Evolutionary conservation across 306 rosid genomes (phyloP).

Genomic region (Albizia julibrissin): DNA sequence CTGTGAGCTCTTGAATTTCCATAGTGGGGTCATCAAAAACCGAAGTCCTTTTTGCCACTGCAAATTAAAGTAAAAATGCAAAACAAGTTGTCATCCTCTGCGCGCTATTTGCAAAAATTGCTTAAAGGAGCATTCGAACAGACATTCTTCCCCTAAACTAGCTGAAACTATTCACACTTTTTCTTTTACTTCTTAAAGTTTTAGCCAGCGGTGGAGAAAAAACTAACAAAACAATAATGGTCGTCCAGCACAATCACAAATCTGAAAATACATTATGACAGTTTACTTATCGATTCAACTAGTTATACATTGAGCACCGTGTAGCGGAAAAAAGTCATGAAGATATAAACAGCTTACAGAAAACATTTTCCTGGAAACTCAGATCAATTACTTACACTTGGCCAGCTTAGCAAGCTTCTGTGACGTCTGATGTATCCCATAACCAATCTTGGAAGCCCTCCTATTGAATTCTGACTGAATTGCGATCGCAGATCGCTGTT

Average conservation of each 20-base stretch:
- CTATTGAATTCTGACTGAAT: slow-evolving; percentile 81
- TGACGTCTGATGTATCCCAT: slow-evolving; percentile 89
- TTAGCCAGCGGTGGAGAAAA: neutral
- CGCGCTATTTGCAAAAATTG: neutral
- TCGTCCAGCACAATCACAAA: neutral
- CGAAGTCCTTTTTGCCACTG: slow-evolving; percentile 96
- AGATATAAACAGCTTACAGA: neutral
- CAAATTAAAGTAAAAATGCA: slow-evolving; percentile 17
- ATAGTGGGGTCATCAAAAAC: slow-evolving; percentile 87
- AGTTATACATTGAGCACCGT: neutral
- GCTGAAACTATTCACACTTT: neutral
- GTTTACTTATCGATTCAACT: neutral
- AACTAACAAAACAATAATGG: neutral
- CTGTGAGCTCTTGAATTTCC: slow-evolving; percentile 94
- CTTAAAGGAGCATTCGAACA: neutral
- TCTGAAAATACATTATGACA: neutral
- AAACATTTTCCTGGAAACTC: neutral
- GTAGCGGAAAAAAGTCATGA: neutral
- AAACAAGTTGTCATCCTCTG: neutral
- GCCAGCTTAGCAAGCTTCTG: slow-evolving; percentile 93
- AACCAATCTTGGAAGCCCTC: slow-evolving; percentile 89
- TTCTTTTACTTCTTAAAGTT: neutral
- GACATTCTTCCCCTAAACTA: slow-evolving; percentile 3
- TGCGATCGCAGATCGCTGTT: slow-evolving; percentile 65
- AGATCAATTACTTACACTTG: slow-evolving; percentile 59